Base-by-base conservation (phyloP, 139 green algal species). In the Haematococcus lacustris region DNA sequence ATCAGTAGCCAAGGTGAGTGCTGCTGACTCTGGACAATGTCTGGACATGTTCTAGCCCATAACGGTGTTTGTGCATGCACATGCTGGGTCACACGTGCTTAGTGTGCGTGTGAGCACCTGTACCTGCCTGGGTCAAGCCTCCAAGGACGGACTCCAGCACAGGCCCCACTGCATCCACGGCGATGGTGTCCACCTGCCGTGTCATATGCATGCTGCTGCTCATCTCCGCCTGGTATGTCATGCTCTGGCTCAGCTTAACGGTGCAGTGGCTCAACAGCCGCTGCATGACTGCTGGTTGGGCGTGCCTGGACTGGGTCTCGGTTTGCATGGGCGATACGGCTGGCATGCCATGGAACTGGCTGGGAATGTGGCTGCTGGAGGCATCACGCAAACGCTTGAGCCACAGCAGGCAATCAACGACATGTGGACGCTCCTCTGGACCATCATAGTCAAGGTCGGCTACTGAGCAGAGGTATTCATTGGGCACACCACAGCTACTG, bases 121-220 rank as follows among this genome's bases (percentile, higher is more conserved):
- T n/a, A n/a, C n/a, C n/a, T n/a, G 60, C 66, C 66, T 76, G 73
- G 1, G 89, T 94, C 62, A 94, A 61, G 62, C 79, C 86, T n/a
- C 83, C 79, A 60, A 94, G 74, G 25, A 93, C 88, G 2, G 53
- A 78, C 76, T 94, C 89, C 51, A 94, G 64, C 53, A 93, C 83
- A 17, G 89, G 89, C 3, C 84, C 86, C 72, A 93, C 80, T 1
- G 83, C 86, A 35, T 93, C 82, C 70, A 93, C 60, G 9, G 83
- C 81, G 32, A 75, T 80, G 34, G 43, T 66, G 37, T 65, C 38
- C 65, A n/a, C 2, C 39, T 60, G 53, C 68, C n/a, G 66, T 71
- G 50, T 25, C 41, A 53, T 17, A 33, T 40, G n/a, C n/a, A n/a
- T n/a, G n/a, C n/a, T 50, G 70, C 53, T 77, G 77, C 25, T 68